Evolutionary conservation across 2,329 filamentous ascomycete genomes (phyloP), one percentile per base, ranked within the genome.

Genomic region (Fusarium buharicum): DNA sequence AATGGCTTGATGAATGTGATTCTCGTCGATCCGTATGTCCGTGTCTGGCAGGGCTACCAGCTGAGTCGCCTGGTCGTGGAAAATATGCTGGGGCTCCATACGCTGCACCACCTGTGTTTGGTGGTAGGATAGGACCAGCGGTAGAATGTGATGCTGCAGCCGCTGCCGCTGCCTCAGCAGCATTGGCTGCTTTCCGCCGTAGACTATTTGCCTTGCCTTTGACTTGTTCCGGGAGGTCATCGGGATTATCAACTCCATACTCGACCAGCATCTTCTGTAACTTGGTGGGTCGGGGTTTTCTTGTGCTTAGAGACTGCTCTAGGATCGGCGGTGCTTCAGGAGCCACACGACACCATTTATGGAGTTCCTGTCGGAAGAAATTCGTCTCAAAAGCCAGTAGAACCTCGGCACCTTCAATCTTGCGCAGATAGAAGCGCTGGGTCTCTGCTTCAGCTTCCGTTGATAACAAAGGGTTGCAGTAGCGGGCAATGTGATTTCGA

Each of bases 351-450:
- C 90, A 92, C 90, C 92, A 97, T 73, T 92, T 96, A 77, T 99
- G 95, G 53, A 99, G 82, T 73, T 97, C 93, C 73, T 97, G 93
- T 20, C 94, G 89, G 79, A 99, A 94, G 76, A 96, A 97, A 73
- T 99, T 99, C n/a, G 94, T 97, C 78, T 99, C 95, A 54, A 89
- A 90, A 0, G 93, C 86, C 3, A 99, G 82, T 4, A 99, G 83
- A 47, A 99, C 93, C 74, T 99, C 95, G 1, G 95, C 93, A 3
- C 95, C 95, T 77, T 99, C 95, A 50, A 99, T 93, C 78, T 99
- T 99, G 54, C 95, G 91, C 36, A 99, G 82, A 70, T 97, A 98
- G 76, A 99, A 99, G 6, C 96, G 87, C 75, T 97, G 90, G 0
- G 91, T 93, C 50, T 93, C 91, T 9, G 93, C 89, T 73, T 98